phyloP scores from a whole-genome alignment of 495 filamentous ascomycete genomes.

The Sabuloglossum arenarium region DNA sequence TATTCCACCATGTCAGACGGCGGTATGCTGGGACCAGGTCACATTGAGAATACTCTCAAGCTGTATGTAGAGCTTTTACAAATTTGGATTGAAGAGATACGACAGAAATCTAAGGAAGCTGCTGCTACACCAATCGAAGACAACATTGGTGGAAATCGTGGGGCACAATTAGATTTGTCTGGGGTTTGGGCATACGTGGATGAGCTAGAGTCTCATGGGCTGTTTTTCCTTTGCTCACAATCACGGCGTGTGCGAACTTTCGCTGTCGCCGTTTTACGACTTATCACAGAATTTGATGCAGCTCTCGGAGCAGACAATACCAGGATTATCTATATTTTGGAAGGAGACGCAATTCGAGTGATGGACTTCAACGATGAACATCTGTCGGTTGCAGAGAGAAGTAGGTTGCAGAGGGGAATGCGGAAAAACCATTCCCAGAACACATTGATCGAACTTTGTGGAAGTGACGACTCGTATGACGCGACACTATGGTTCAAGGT shows the following conservation, averaged over 20 bases:
- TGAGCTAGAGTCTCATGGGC: slow-evolving; percentile 85
- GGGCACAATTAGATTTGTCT: slow-evolving; percentile 66
- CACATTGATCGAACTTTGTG: slow-evolving; percentile 81
- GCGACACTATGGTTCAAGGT: slow-evolving; percentile 92
- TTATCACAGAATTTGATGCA: slow-evolving; percentile 86
- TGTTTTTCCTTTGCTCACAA: slow-evolving; percentile 98
- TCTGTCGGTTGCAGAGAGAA: slow-evolving; percentile 78
- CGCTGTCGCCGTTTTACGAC: slow-evolving; percentile 74
- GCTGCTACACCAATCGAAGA: slow-evolving; percentile 39
- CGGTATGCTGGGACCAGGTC: slow-evolving; percentile 82
- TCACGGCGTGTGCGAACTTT: slow-evolving; percentile 73
- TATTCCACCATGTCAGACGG: slow-evolving; percentile 97
- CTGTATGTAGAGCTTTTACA: slow-evolving; percentile 84
- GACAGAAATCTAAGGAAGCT: slow-evolving; percentile 59
- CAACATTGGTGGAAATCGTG: slow-evolving; percentile 30
- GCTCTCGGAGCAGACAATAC: slow-evolving; percentile 63
- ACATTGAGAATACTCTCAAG: slow-evolving; percentile 83
- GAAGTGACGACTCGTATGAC: slow-evolving; percentile 88
- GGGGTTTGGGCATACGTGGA: slow-evolving; percentile 81
- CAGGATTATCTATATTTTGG: slow-evolving; percentile 76
- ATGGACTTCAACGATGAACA: slow-evolving; percentile 87
- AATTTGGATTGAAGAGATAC: slow-evolving; percentile 96
- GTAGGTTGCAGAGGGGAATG: slow-evolving; percentile 77
- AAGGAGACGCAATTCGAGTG: slow-evolving; percentile 70
- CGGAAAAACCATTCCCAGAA: slow-evolving; percentile 65